Percentiles rank a stretch among this genome's conserved stretches.
These are phyloP conservation scores for Laburnicola sp. DNA, from an alignment of 2,329 filamentous ascomycete species.

Conservation along the genomic window DNA sequence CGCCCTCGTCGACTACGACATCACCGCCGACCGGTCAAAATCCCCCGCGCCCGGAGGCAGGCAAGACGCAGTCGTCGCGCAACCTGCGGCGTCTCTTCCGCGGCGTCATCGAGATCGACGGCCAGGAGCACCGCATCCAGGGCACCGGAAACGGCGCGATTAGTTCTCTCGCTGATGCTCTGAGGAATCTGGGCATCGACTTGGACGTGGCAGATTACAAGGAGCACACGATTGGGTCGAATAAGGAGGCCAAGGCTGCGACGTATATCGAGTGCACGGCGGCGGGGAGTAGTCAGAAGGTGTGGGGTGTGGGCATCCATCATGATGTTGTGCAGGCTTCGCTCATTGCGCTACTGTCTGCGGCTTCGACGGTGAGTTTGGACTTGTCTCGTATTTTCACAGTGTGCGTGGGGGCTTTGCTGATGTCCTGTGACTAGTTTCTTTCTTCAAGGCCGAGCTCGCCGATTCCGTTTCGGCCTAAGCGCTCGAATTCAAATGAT, in stretches of 20 bases:
- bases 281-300: constrained; percentile 66
- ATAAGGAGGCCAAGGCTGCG: constrained; percentile 85
- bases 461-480: constrained; percentile 65
- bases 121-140: constrained; percentile 73
- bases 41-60: constrained; percentile 69
- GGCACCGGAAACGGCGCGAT: constrained; percentile 89
- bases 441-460: constrained; percentile 70
- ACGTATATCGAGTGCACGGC: constrained; percentile 90
- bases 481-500: constrained; percentile 55
- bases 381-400: not conserved
- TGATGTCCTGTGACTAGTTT: constrained; percentile 59
- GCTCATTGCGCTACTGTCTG: constrained; percentile 81
- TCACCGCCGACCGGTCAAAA: constrained; percentile 78
- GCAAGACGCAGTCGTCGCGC: constrained; percentile 74
- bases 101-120: constrained; percentile 81
- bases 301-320: constrained; percentile 92
- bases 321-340: constrained; percentile 90
- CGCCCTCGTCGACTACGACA: constrained; percentile 86
- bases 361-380: constrained; percentile 79
- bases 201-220: constrained; percentile 94
- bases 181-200: constrained; percentile 77
- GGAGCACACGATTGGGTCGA: constrained; percentile 86
- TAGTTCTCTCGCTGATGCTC: constrained; percentile 80
- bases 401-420: not conserved
- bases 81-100: constrained; percentile 81